Base-by-base conservation (phyloP, 1,284 basidiomycete species). In the Melanopsichium pennsylvanicum region DNA sequence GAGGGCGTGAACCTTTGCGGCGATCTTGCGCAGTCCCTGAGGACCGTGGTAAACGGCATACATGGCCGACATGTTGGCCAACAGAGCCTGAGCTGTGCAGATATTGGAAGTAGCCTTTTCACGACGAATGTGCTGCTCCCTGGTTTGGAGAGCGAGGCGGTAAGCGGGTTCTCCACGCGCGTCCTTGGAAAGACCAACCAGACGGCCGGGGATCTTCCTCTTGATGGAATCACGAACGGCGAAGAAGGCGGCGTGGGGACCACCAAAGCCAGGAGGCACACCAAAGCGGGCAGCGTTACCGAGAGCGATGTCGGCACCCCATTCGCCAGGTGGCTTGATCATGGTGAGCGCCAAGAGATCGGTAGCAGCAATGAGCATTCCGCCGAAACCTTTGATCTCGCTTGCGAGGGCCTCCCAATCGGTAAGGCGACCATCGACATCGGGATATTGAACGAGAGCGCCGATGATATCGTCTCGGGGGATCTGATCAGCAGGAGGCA, bases 211-310 rank as follows among this genome's bases (percentile, higher is more conserved):
- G 88, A 97, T 96, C 84, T 94, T 96, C 63, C 95, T 86, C 86
- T 97, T 98, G 63, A 98, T 85, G 73, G 87, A 88, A 63, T 98
- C 93, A 21, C 89, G 90, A 62, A 92, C 92, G 7, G 95, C 91
- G 81, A 98, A 98, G 87, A 98, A 98, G 8, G 91, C 93, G 15
- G 90, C 93, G 56, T 83, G 82, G 7, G 82, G 82, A 19, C 82
- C 82, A 40, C 82, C 82, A 58, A 78, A 81, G 23, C 82, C 82
- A 25, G 82, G 78, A n/a, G 81, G 81, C 4, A 83, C 83, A 54
- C 95, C 95, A 78, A 98, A 98, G 35, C 95, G 88, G 37, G 91
- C 94, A 31, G 93, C 91, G 82, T 95, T 97, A 35, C 95, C 95
- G 47, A 95, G 85, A 3, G 93, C 94, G 69, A 98, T 89, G 82